Evolutionary conservation across 192 early-diverging fungal genomes (phyloP).

Genomic region (Backusella luteola): DNA sequence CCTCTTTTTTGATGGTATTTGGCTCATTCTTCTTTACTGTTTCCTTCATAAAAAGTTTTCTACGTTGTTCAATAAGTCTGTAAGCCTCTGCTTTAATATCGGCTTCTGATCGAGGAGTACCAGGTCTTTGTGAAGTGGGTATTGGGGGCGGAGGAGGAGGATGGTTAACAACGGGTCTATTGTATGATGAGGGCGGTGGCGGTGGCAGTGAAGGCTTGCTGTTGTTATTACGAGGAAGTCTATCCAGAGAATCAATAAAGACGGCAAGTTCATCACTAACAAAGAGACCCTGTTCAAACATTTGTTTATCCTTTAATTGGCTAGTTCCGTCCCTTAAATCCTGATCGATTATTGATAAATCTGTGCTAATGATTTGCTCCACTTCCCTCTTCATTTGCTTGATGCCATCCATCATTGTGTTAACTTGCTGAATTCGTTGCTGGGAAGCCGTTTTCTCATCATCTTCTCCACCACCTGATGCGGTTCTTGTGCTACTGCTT

Average conservation of each 20-base stretch:
- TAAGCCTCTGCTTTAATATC: slow-evolving; percentile 57
- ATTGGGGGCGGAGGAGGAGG: slow-evolving; percentile 22
- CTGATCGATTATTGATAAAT: slow-evolving; percentile 15
- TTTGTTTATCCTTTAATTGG: slow-evolving; percentile 14
- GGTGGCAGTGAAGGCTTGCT: neutral
- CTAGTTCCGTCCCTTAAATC: neutral
- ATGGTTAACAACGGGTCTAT: neutral
- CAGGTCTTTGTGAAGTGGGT: slow-evolving; percentile 27
- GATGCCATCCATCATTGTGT: neutral
- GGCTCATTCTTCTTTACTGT: neutral
- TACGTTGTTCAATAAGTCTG: slow-evolving; percentile 45
- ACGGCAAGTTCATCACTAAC: slow-evolving; percentile 24
- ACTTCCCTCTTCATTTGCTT: neutral
- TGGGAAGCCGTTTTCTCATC: neutral
- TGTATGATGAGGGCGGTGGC: neutral
- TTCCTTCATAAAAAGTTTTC: slow-evolving; percentile 10
- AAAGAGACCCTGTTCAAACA: slow-evolving; percentile 38
- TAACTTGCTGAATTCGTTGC: neutral
- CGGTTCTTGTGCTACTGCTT: neutral
- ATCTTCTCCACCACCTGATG: neutral
- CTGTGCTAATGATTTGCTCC: neutral
- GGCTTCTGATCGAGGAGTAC: slow-evolving; percentile 38
- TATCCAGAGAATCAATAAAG: slow-evolving; percentile 27
- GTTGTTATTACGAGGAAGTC: neutral
- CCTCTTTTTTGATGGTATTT: neutral